Percentiles rank a stretch among this genome's conserved stretches.
phyloP scores from a whole-genome alignment of 225 moss, liverwort and hornwort genomes.

The Bryum argenteum region DNA sequence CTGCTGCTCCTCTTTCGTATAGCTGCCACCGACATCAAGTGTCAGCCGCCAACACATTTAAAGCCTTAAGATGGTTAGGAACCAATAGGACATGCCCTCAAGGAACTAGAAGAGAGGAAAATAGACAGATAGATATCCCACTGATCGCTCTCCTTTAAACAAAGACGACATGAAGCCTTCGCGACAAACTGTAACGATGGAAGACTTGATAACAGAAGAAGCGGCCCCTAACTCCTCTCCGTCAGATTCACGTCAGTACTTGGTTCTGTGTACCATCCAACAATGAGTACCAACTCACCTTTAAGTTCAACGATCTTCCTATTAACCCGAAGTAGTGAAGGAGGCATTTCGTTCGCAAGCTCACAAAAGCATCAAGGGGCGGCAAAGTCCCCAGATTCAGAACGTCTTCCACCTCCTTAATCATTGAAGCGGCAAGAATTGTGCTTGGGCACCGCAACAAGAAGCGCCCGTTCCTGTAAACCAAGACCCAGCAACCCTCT shows the following conservation, averaged over 20 bases:
- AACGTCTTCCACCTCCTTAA: slow-evolving; percentile 88
- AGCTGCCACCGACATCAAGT: slow-evolving; percentile 60
- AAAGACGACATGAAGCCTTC: slow-evolving; percentile 17
- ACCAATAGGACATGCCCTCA: slow-evolving; percentile 14
- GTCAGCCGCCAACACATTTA: slow-evolving; percentile 31
- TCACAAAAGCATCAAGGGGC: slow-evolving; percentile 81
- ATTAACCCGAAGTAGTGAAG: slow-evolving; percentile 88
- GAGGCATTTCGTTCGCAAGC: slow-evolving; percentile 85
- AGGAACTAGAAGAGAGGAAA: slow-evolving; percentile 14
- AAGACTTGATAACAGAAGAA: slow-evolving; percentile 24
- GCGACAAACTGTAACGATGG: slow-evolving; percentile 7
- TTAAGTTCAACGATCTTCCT: slow-evolving; percentile 76
- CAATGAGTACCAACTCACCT: slow-evolving; percentile 54
- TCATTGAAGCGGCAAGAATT: slow-evolving; percentile 66
- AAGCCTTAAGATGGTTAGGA: slow-evolving; percentile 22
- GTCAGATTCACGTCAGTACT: slow-evolving; percentile 14
- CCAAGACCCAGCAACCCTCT: slow-evolving; percentile 15
- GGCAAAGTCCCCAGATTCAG: slow-evolving; percentile 69
- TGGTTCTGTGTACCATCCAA: slow-evolving; percentile 1
- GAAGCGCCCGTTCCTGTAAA: slow-evolving; percentile 82
- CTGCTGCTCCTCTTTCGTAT: slow-evolving; percentile 79
- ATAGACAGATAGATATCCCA: not conserved
- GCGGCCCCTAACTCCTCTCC: slow-evolving; percentile 15
- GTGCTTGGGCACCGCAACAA: slow-evolving; percentile 81
- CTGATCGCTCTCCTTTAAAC: slow-evolving; percentile 7